phyloP scores from a whole-genome alignment of 345 rosid species.

The Populus nigra region DNA sequence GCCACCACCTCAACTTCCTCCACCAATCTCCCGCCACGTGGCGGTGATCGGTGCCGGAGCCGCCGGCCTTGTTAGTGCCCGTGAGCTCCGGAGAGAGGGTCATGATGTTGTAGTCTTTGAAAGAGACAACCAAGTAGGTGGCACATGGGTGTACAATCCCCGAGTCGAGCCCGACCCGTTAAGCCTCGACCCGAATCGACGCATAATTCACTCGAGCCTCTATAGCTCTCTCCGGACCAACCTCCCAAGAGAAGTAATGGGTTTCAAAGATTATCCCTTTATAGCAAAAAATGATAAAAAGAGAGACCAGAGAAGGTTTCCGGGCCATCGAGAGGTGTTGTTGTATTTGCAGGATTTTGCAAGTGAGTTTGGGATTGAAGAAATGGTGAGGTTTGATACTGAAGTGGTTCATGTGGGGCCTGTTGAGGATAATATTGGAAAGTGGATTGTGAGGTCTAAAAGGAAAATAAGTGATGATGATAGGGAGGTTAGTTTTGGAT shows the following conservation, averaged over 20 bases:
- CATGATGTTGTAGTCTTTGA: slow-evolving; percentile 77
- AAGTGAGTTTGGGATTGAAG: slow-evolving; percentile 54
- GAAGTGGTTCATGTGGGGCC: slow-evolving; percentile 47
- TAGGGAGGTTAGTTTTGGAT: neutral
- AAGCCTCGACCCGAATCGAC: slow-evolving; percentile 55
- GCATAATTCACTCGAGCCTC: slow-evolving; percentile 60
- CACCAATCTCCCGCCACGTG: slow-evolving; percentile 50
- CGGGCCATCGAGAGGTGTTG: slow-evolving; percentile 71
- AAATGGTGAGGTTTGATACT: slow-evolving; percentile 59
- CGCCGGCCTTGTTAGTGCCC: slow-evolving; percentile 70
- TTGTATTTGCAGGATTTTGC: slow-evolving; percentile 58
- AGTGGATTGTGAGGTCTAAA: slow-evolving; percentile 59
- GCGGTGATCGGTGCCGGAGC: slow-evolving; percentile 89
- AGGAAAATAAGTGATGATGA: slow-evolving; percentile 13
- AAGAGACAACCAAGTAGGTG: slow-evolving; percentile 60
- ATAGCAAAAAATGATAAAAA: slow-evolving; percentile 24
- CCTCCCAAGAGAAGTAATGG: slow-evolving; percentile 86
- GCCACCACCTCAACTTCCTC: slow-evolving; percentile 25
- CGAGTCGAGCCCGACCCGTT: slow-evolving; percentile 63
- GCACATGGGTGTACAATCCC: slow-evolving; percentile 71
- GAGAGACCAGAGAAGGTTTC: slow-evolving; percentile 67
- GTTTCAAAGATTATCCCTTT: slow-evolving; percentile 71
- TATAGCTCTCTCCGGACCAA: slow-evolving; percentile 83
- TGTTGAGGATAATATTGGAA: slow-evolving; percentile 24
- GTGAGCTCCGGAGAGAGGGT: slow-evolving; percentile 78